phyloP scores from a whole-genome alignment of 2,329 filamentous ascomycete species.

The Venturia oleaginea region DNA sequence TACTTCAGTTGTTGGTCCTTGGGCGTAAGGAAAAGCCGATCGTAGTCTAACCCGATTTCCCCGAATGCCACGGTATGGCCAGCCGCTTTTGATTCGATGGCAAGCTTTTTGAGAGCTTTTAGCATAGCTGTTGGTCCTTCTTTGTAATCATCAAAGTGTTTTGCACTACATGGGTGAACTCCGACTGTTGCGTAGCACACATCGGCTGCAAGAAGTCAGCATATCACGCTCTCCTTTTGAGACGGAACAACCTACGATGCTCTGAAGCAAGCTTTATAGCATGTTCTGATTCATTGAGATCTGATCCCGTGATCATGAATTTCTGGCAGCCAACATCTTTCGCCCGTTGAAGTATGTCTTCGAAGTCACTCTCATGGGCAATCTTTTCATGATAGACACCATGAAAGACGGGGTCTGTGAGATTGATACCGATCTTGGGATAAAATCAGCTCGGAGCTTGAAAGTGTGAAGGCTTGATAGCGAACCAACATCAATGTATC shows the following conservation, averaged over 20 bases:
- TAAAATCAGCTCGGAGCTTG: conserved; percentile 11
- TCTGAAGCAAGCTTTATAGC: conserved; percentile 65
- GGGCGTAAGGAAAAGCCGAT: conserved; percentile 74
- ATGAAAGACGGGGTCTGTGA: conserved; percentile 83
- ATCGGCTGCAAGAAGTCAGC: conserved; percentile 45
- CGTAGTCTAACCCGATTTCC: conserved; percentile 94
- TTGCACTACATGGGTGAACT: conserved; percentile 83
- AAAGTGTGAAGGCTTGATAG: conserved; percentile 13
- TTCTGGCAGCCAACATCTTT: conserved; percentile 72
- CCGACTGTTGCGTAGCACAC: conserved; percentile 84
- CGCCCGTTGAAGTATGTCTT: conserved; percentile 70
- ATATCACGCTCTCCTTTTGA: neutral
- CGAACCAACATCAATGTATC: conserved; percentile 37
- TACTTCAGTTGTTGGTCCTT: conserved; percentile 74
- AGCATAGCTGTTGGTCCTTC: conserved; percentile 49
- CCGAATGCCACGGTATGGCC: conserved; percentile 72
- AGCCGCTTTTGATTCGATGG: conserved; percentile 47
- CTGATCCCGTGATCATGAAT: conserved; percentile 88
- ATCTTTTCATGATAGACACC: conserved; percentile 76
- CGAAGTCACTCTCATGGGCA: conserved; percentile 63
- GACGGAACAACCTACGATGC: conserved; percentile 50
- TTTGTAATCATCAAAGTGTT: conserved; percentile 60
- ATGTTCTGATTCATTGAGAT: conserved; percentile 66
- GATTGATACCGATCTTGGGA: conserved; percentile 76
- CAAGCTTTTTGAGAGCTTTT: conserved; percentile 52